Evolutionary conservation across 192 early-diverging fungal genomes (phyloP), one percentile per base, ranked within the genome.

Genomic region (Rhizoclosmatium globosum): DNA sequence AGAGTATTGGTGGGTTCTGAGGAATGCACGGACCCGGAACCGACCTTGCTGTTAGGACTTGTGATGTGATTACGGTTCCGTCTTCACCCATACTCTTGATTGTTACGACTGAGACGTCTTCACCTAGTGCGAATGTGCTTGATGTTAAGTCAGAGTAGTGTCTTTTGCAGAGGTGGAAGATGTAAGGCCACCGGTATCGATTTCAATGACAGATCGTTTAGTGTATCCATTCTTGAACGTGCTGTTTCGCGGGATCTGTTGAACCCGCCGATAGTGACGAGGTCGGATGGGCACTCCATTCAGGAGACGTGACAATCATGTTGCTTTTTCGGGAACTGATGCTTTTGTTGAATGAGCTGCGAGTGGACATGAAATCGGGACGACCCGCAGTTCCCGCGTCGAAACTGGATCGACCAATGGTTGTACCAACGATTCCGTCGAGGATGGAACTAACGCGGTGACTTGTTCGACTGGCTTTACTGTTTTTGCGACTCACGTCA

Each of bases 261-360:
- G 11, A 23, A 11, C 15, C 69, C 39, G 9, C 74, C 74, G 9
- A 76, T 64, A 2, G 47, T 42, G 23, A 76, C 64, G 4, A 76
- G 41, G 45, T 76, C 74, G 1, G 64, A 39, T 15, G 74, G 74
- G 74, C 74, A 62, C 64, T 76, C 74, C 74, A 76, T 53, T 76
- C 74, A 1, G 74, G 74, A 56, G 62, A 66, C 3, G 74, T 76
- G 9, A 76, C 64, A 13, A 76, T 67, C 6, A 76, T 56, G 46
- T 58, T 75, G 9, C 57, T 60, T 59, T 17, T 15, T 6, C 41
- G 53, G 17, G 19, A 17, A 53, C 17, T 53, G 50, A 17, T 53
- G 9, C 50, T 17, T 53, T 7, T 53, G 17, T 17, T 53, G 9
- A 53, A 53, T 53, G 17, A 53, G 17, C 50, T 31, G 31, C 31